These are phyloP conservation scores for Podaxis sp. DNA, from an alignment of 768 basidiomycete genomes.

Conservation along the genomic window DNA sequence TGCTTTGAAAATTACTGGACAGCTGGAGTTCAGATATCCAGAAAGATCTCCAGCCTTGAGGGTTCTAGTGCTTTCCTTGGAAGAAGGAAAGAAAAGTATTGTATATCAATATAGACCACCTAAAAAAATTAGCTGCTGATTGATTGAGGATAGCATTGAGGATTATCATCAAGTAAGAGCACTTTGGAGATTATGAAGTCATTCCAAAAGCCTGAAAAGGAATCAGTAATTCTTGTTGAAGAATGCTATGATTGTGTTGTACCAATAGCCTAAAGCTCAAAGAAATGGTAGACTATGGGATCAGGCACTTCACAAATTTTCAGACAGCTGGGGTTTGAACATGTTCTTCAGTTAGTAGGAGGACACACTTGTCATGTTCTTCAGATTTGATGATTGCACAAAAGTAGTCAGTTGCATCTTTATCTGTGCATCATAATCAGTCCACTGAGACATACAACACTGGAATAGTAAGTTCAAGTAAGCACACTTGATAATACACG, in stretches of 20 bases:
- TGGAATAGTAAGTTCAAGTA: not conserved
- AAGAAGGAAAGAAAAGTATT: conserved; percentile 75
- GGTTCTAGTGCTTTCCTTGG: conserved; percentile 72
- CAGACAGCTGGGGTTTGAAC: too few species aligned
- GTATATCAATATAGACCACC: conserved; percentile 46
- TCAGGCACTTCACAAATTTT: too few species aligned
- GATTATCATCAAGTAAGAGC: conserved; percentile 17
- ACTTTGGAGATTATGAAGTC: conserved; percentile 17
- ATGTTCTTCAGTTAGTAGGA: conserved; percentile 84
- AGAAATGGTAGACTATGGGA: too few species aligned
- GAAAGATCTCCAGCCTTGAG: conserved; percentile 49
- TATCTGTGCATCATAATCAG: conserved; percentile 53
- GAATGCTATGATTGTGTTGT: too few species aligned
- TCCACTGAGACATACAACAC: not conserved
- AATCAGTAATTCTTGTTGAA: too few species aligned
- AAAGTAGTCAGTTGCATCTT: conserved; percentile 91
- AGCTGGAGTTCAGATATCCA: conserved; percentile 80
- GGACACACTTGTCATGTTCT: conserved; percentile 79
- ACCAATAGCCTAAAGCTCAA: too few species aligned
- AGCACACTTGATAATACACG: conserved; percentile 54
- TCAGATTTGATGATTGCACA: conserved; percentile 75
- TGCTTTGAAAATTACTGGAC: conserved; percentile 77
- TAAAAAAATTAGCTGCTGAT: conserved; percentile 39
- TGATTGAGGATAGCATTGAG: conserved; percentile 40
- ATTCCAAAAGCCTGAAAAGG: too few species aligned